Percentiles rank a stretch among this genome's conserved stretches.
phyloP scores from a whole-genome alignment of 2,329 filamentous ascomycete genomes.

The Xylaria sp. region DNA sequence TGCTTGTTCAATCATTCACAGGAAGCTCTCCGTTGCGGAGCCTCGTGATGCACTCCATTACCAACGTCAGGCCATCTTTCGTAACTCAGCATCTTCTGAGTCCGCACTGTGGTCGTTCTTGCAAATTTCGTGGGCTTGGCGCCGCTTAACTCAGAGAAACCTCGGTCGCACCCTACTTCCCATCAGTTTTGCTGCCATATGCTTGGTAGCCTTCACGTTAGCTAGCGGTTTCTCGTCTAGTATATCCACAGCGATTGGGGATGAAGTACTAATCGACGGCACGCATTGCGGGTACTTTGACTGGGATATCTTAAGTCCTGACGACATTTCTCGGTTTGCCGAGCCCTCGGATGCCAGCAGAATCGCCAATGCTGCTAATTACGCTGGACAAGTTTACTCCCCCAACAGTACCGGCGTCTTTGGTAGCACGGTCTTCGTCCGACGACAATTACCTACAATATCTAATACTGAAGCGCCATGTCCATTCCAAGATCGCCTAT shows the following conservation, averaged over 20 bases:
- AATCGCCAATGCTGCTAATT: background rate
- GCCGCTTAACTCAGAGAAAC: background rate
- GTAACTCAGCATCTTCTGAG: background rate
- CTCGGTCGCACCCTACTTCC: background rate
- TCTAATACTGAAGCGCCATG: background rate
- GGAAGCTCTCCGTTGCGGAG: background rate
- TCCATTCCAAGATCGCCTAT: slow-evolving; percentile 1
- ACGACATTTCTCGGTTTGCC: background rate
- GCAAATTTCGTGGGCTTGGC: background rate
- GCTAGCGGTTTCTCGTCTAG: background rate
- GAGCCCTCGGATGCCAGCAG: background rate
- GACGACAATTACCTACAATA: background rate
- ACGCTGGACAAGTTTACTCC: slow-evolving; percentile 1
- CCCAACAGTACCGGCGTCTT: background rate
- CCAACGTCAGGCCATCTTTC: slow-evolving; percentile 13
- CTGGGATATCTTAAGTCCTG: background rate
- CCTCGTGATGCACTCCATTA: background rate
- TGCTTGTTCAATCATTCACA: background rate
- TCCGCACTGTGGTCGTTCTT: background rate
- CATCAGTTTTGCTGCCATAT: background rate
- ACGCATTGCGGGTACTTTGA: background rate
- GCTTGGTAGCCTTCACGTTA: background rate
- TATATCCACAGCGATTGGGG: background rate
- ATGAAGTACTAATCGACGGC: slow-evolving; percentile 2
- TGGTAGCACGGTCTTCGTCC: background rate